Evolutionary conservation across 768 basidiomycete species (phyloP).

Genomic region (Amylocystis lapponica): DNA sequence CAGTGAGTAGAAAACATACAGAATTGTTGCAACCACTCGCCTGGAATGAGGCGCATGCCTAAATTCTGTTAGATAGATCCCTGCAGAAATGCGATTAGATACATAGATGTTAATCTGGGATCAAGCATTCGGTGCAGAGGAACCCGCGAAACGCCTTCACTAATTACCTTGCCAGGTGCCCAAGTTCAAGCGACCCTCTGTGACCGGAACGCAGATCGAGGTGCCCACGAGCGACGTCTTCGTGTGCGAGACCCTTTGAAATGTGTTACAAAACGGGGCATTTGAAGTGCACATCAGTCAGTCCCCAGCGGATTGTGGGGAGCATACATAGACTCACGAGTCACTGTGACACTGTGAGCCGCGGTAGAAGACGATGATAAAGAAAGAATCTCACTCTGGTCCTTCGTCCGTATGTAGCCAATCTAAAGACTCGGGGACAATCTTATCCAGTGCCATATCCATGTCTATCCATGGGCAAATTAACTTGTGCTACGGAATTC

Average conservation of each 20-base stretch:
- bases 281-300: neutral
- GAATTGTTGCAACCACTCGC: constrained; percentile 72
- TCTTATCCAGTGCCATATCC: constrained; percentile 88
- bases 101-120: neutral
- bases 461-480: constrained; percentile 65
- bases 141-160: too few relatives aligned
- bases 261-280: neutral
- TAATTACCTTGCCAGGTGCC: constrained; percentile 94
- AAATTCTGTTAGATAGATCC: constrained; percentile 88
- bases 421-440: constrained; percentile 77
- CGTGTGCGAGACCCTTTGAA: constrained; percentile 75
- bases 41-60: constrained; percentile 61
- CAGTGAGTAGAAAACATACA: too few relatives aligned
- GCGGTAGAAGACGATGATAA: neutral
- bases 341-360: constrained; percentile 44
- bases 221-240: constrained; percentile 84
- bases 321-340: constrained; percentile 56
- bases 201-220: constrained; percentile 80
- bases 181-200: constrained; percentile 67
- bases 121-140: neutral
- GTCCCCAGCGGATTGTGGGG: too few relatives aligned
- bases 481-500: neutral
- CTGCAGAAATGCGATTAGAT: constrained; percentile 25
- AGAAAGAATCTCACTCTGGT: constrained; percentile 57
- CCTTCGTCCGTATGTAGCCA: constrained; percentile 93